Evolutionary conservation across 1,284 basidiomycete genomes (phyloP), one percentile per base, ranked within the genome.

Genomic region (Ustilago tritici): DNA sequence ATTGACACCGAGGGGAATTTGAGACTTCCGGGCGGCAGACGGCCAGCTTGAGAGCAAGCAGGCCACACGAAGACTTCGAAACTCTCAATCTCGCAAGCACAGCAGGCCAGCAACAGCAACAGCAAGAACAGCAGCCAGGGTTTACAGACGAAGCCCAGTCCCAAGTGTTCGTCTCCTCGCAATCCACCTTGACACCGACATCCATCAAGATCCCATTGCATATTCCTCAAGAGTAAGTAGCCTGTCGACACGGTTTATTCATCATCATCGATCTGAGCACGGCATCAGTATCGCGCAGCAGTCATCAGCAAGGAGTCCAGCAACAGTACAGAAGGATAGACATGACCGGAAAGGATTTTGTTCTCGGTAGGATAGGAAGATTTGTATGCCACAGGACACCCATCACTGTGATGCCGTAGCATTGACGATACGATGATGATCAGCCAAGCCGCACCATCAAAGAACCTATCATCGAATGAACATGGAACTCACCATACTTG

Each of bases 211-310:
- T 64, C 68, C 61, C 62, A 76, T 76, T 61, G 68, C 69, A 64
- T 59, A 76, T 70, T 54, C 73, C 62, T 71, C 73, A 76, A 76
- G 73, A 76, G 73, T 76, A 76, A 76, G 73, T 73, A 61, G 43
- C 14, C 28, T n/a, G 15, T 28, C 61, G 19, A 49, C 28, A 56
- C 38, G 55, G 56, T 28, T 28, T 3, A 28, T 28, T 28, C 28
- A 62, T 65, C 62, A 65, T 58, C 62, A 60, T 56, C 61, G 31
- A n/a, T 56, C 61, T 53, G 61, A 60, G 60, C 64, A 60, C 70
- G 64, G 57, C 40, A 67, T 32, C 40, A 35, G 36, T 49, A 61
- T 49, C 11, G 46, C 52, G 56, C 49, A 15, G 55, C 32, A 34
- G 34, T 31, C 28, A 43, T 8, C 41, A 54, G 15, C 35, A 46